Evolutionary conservation across 768 basidiomycete species (phyloP), one percentile per base, ranked within the genome.

Genomic region (Leccinellum rugosiceps): DNA sequence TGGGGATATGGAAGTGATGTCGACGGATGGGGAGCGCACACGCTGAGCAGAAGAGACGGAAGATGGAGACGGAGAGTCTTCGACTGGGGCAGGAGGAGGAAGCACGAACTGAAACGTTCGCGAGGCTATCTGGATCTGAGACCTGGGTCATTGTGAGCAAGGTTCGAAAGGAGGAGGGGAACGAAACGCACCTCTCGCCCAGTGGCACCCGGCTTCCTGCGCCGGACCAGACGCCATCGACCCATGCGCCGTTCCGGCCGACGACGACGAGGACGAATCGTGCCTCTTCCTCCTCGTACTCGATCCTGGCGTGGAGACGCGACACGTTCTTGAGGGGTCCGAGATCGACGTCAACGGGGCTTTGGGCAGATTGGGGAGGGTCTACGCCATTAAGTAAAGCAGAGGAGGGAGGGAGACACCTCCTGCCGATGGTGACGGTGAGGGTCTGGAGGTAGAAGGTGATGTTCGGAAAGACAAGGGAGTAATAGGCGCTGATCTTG

Each of bases 241-340:
- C 94, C 90, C 95, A 98, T 17, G 94, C 94, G 13, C 97, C 97
- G 66, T 99, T 98, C 57, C 97, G 80, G n/a, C 97, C 97, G 35
- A 92, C 81, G 35, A 99, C 95, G 58, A 86, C 85, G 34, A 99
- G 82, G 15, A 92, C 86, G 70, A 95, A 97, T 52, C 88, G 85
- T 60, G 91, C 90, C 60, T 88, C 87, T 8, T 92, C 88, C 70
- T 90, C 87, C 77, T 95, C 92, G 68, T 92, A 97, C 71, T 92
- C 92, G 65, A 98, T 94, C 78, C 86, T 88, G 32, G 97, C 97
- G 69, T 99, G 97, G 17, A 97, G 80, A 23, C 97, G 84, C n/a
- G 95, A 98, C 53, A 99, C 94, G 60, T 92, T 95, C 83, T 98
- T 98, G 49, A 98, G 82, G 4, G 93, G 89, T 8, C 97, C 97